Conservation (phyloP, 345 rosid species). For the Linum trigynum region DNA sequence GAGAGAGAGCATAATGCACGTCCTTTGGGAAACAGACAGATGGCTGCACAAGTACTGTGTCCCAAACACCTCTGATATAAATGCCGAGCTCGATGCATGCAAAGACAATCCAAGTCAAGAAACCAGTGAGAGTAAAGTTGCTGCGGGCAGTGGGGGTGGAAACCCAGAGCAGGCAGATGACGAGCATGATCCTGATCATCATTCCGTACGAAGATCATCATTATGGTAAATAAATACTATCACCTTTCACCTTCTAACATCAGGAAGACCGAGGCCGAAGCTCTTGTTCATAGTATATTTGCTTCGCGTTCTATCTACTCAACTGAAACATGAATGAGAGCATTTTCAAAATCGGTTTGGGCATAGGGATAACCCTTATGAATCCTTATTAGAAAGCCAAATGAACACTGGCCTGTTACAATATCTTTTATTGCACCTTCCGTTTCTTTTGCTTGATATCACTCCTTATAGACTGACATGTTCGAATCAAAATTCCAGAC, state of each 20-base stretch:
- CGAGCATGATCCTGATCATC: slow-evolving; percentile 22
- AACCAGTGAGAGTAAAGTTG: slow-evolving; percentile 35
- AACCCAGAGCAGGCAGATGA: slow-evolving; percentile 38
- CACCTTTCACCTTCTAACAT: background rate
- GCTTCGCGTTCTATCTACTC: background rate
- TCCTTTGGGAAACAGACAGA: slow-evolving; percentile 94
- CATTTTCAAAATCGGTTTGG: background rate
- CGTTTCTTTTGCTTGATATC: background rate
- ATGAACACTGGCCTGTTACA: too few relatives aligned
- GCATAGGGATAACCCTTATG: background rate
- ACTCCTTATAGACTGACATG: background rate
- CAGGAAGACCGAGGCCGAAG: too few relatives aligned
- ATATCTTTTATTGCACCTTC: background rate
- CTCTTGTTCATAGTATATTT: too few relatives aligned
- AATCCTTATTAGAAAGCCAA: too few relatives aligned
- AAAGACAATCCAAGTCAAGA: slow-evolving; percentile 30
- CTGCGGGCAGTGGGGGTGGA: slow-evolving; percentile 50
- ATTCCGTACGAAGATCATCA: slow-evolving; percentile 38
- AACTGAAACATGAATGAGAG: background rate
- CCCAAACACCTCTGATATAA: slow-evolving; percentile 41
- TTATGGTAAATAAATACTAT: slow-evolving; percentile 32
- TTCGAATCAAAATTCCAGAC: background rate
- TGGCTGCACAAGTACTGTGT: slow-evolving; percentile 89
- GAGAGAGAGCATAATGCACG: slow-evolving; percentile 96
- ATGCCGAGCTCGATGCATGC: slow-evolving; percentile 26